Percentiles rank a stretch among this genome's conserved stretches.
phyloP scores from a whole-genome alignment of 169 alveolate genomes.

The Blepharisma undulans region DNA sequence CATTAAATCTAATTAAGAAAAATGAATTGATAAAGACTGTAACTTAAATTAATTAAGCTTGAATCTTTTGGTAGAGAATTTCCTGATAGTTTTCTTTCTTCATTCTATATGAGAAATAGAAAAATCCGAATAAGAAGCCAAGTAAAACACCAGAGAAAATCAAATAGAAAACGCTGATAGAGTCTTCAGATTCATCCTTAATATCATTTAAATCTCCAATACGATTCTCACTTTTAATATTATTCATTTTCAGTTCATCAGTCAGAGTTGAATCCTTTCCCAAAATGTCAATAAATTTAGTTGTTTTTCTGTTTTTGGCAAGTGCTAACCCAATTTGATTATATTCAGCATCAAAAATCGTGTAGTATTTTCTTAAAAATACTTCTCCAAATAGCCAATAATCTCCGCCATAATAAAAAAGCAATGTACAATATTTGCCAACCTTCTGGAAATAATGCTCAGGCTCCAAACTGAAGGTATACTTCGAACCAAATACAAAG shows the following conservation, averaged over 20 bases:
- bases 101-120: not conserved
- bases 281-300: not conserved
- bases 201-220: not conserved
- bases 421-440: not conserved
- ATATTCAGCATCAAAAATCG: conserved; percentile 25
- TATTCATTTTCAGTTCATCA: not conserved
- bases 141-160: not conserved
- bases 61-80: not conserved
- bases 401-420: not conserved
- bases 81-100: not conserved
- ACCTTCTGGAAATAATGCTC: not conserved
- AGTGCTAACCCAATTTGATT: conserved; percentile 20
- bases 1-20: no score
- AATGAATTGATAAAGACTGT: no score
- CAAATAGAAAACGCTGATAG: not conserved
- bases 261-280: not conserved
- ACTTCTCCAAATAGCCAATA: conserved; percentile 31
- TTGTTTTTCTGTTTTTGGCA: not conserved
- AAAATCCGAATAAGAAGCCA: not conserved
- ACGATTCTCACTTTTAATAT: not conserved
- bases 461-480: conserved; percentile 12
- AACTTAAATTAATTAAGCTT: not conserved
- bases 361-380: conserved; percentile 21
- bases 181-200: not conserved
- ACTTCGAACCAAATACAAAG: not conserved